These are phyloP conservation scores for Alternaria solani DNA, from an alignment of 2,329 filamentous ascomycete genomes.

Conservation along the genomic window DNA sequence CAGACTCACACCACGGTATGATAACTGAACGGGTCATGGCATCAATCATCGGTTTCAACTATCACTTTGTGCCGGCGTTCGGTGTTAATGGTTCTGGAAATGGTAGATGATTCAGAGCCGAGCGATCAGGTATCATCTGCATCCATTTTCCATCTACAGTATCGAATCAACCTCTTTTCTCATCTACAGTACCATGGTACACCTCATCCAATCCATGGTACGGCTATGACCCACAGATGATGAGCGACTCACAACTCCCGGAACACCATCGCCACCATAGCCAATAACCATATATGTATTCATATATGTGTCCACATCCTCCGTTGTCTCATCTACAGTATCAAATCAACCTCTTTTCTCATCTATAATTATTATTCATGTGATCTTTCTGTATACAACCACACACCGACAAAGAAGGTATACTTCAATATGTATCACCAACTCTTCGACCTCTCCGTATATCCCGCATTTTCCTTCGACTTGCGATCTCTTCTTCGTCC, in stretches of 20 bases:
- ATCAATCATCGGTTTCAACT: not conserved
- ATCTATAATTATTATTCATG: not conserved
- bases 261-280: too few relatives aligned
- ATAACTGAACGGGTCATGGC: not conserved
- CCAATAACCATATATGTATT: too few relatives aligned
- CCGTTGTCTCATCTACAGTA: too few relatives aligned
- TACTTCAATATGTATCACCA: not conserved
- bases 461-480: not conserved
- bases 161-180: not conserved
- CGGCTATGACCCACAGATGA: too few relatives aligned
- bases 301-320: too few relatives aligned
- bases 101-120: not conserved
- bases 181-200: not conserved
- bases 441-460: not conserved
- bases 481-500: conserved; percentile 2
- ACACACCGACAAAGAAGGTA: not conserved
- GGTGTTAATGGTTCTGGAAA: not conserved
- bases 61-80: too few relatives aligned
- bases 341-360: not conserved
- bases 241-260: too few relatives aligned
- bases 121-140: not conserved
- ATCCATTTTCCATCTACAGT: not conserved
- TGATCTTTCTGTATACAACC: not conserved
- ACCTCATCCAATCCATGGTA: too few relatives aligned
- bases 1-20: conserved; percentile 2